Evolutionary conservation across 352 stramenopile species (phyloP).

Genomic region (Albugo candida): DNA sequence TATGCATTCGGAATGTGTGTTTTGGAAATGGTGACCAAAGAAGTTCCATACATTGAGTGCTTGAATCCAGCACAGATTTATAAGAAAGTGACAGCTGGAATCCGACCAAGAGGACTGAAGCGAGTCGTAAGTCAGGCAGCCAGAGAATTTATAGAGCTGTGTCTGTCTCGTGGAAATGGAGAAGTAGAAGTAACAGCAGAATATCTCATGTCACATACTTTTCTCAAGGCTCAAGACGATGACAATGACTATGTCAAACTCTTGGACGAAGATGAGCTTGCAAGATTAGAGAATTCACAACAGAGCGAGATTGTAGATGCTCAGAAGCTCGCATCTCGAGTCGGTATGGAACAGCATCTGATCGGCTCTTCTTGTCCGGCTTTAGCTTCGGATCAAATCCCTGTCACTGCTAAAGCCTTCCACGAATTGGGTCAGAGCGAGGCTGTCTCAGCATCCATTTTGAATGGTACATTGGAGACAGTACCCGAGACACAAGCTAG

Average conservation of each 20-base stretch:
- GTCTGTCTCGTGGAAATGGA: conserved; percentile 57
- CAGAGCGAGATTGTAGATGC: no score
- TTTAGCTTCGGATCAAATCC: no score
- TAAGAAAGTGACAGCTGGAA: conserved; percentile 78
- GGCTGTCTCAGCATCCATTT: no score
- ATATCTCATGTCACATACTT: conserved; percentile 54
- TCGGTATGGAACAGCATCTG: no score
- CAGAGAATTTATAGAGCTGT: conserved; percentile 70
- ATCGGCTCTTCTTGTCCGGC: no score
- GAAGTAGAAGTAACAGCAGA: conserved; percentile 61
- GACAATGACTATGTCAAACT: conserved; percentile 62
- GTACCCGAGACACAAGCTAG: no score
- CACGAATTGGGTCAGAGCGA: no score
- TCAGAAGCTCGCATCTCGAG: no score
- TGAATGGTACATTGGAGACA: no score
- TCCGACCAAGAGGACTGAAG: conserved; percentile 47
- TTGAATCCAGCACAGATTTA: conserved; percentile 82
- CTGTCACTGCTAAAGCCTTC: no score
- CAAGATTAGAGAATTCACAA: conserved; percentile 12
- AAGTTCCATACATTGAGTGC: conserved; percentile 96
- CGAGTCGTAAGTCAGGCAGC: conserved; percentile 54
- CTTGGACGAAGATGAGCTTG: conserved; percentile 43
- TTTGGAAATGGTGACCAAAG: conserved; percentile 98
- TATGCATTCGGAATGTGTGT: conserved; percentile 99
- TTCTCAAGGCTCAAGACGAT: conserved; percentile 59